These are phyloP conservation scores for Colletotrichum aenigma DNA, from an alignment of 2,329 filamentous ascomycete genomes.

Conservation along the genomic window DNA sequence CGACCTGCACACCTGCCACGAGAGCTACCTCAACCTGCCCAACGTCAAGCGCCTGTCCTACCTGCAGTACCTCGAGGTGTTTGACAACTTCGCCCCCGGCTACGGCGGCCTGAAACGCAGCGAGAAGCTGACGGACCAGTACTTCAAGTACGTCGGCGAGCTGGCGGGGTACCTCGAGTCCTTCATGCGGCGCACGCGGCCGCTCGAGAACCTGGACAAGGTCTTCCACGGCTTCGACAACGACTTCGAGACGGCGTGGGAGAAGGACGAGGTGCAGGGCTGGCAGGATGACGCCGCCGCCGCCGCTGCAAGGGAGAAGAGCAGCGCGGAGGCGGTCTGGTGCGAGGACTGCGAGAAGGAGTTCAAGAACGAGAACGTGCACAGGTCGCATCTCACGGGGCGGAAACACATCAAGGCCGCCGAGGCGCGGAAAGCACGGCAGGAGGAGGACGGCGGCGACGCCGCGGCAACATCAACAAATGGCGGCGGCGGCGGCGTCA, in stretches of 20 bases:
- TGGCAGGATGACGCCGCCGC: slow-evolving; percentile 68
- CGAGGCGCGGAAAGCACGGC: slow-evolving; percentile 61
- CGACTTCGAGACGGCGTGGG: slow-evolving; percentile 86
- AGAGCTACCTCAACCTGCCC: slow-evolving; percentile 88
- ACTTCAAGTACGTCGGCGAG: slow-evolving; percentile 86
- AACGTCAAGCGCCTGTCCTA: slow-evolving; percentile 86
- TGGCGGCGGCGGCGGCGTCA: slow-evolving; percentile 26
- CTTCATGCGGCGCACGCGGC: slow-evolving; percentile 84
- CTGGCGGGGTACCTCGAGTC: slow-evolving; percentile 84
- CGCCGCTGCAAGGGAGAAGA: slow-evolving; percentile 35
- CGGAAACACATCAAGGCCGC: slow-evolving; percentile 93
- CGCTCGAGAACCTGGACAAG: slow-evolving; percentile 84
- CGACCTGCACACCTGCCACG: slow-evolving; percentile 83
- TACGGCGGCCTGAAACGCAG: slow-evolving; percentile 75
- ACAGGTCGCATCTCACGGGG: slow-evolving; percentile 84
- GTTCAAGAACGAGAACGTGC: slow-evolving; percentile 95
- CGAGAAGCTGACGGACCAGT: slow-evolving; percentile 90
- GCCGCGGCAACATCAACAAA: slow-evolving; percentile 25
- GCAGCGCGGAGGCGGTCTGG: slow-evolving; percentile 73
- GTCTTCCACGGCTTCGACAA: slow-evolving; percentile 77
- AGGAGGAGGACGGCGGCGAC: slow-evolving; percentile 39
- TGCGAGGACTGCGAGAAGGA: slow-evolving; percentile 92
- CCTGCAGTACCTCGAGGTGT: slow-evolving; percentile 88
- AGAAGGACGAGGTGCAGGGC: slow-evolving; percentile 76
- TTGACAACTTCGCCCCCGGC: slow-evolving; percentile 83